A percentile compares a stretch with the other conserved stretches of the same genome.
Evolutionary conservation across 345 rosid genomes (phyloP).

Genomic region (Hevea brasiliensis): DNA sequence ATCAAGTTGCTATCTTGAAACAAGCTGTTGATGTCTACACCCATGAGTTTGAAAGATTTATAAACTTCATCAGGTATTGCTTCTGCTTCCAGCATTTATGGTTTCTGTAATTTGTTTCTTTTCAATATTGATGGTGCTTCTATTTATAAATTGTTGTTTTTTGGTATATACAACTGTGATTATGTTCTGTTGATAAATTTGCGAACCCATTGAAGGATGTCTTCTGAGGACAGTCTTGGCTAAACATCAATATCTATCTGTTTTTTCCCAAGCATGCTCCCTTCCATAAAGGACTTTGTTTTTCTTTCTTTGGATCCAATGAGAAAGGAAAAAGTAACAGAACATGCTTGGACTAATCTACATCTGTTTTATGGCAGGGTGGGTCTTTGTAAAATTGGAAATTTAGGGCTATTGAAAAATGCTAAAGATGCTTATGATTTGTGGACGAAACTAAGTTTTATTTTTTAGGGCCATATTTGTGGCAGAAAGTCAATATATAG

Average conservation of each 20-base stretch:
- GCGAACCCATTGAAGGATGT: neutral
- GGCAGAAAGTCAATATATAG: neutral
- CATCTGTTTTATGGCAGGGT: neutral
- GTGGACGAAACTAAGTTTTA: neutral
- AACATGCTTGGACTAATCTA: neutral
- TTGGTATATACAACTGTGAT: neutral
- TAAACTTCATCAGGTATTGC: conserved; percentile 71
- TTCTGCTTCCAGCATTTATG: conserved; percentile 11
- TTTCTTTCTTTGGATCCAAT: neutral
- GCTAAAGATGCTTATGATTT: neutral
- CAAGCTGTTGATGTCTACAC: conserved; percentile 72
- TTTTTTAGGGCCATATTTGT: neutral
- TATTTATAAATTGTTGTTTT: neutral
- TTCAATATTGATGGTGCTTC: neutral
- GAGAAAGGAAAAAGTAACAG: neutral
- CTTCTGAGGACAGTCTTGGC: neutral
- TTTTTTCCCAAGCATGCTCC: neutral
- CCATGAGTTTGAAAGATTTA: conserved; percentile 76
- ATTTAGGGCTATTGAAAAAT: neutral
- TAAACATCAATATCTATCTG: neutral
- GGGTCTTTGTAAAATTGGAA: neutral
- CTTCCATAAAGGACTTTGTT: neutral
- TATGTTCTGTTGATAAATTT: neutral
- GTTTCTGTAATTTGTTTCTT: neutral
- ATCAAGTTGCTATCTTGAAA: conserved; percentile 58